Base-by-base conservation (phyloP, 163 green algal species). In the Volvox carteri region DNA sequence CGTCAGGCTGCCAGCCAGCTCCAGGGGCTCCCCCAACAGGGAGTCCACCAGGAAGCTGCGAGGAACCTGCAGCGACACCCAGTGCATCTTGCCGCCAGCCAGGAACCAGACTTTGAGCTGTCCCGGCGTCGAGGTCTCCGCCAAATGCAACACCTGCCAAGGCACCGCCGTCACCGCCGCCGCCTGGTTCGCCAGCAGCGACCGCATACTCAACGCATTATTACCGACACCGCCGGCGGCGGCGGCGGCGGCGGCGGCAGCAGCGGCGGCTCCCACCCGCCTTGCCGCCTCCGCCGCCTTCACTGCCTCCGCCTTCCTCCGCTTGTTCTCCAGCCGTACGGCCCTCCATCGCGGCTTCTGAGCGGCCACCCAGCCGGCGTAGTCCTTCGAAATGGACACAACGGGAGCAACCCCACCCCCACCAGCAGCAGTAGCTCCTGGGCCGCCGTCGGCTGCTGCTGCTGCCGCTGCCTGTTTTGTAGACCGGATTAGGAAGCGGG, bases 101-200 rank as follows among this genome's bases (percentile, higher is more conserved):
- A 95, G 91, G 81, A 91, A 92, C 93, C 93, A 93, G 87, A 93
- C 84, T 88, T 94, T 96, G 90, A 95, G 94, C 33, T 91, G 21
- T 46, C 95, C 95, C 25, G 95, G 95, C 30, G 90, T 89, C 8
- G 33, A 11, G 1, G 93, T 96, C 41, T 92, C 78, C 7, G 92
- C 93, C 1, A 99, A 65, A 77, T 97, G 94, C 65, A 99, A 67
- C 74, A 99, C 92, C 93, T 99, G 95, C 97, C 96, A 98, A 0
- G 91, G 87, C 78, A 91, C 67, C 21, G 84, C 50, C 7, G 87
- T 92, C 56, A 92, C 18, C 16, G 76, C 83, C 44, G 86, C 83
- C 8, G 68, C 44, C 54, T 89, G 90, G 28, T 86, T 56, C 37
- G 46, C 68, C 68, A 88, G 50, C 48, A 88, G 80, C 1, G 44